These are phyloP conservation scores for Tilletia caries DNA, from an alignment of 1,284 basidiomycete genomes.

Conservation along the genomic window DNA sequence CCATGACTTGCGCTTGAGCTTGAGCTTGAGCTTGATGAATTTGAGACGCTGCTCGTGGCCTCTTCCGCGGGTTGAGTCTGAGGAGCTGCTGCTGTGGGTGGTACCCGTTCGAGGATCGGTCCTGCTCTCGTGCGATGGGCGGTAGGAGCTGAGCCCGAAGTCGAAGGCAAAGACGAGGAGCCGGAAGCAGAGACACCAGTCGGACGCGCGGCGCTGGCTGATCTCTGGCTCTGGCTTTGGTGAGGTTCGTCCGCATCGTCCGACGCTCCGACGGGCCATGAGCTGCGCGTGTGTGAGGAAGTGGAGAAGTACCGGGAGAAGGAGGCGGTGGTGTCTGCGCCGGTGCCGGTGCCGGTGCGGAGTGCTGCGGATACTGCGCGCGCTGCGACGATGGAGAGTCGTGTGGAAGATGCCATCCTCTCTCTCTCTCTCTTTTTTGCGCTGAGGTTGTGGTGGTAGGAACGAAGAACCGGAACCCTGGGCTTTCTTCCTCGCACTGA, in stretches of 20 bases:
- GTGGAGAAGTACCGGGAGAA: conserved; percentile 15
- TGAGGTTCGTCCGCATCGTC: conserved; percentile 13
- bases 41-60: background rate
- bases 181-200: too few species aligned
- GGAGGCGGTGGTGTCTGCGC: background rate
- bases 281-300: conserved; percentile 19
- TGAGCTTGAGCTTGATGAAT: background rate
- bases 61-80: background rate
- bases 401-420: too few species aligned
- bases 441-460: too few species aligned
- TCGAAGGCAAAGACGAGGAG: background rate
- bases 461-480: too few species aligned
- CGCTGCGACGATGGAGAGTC: too few species aligned
- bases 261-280: conserved; percentile 25
- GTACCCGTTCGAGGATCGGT: conserved; percentile 3
- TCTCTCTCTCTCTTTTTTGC: too few species aligned
- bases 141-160: background rate
- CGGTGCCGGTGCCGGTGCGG: background rate
- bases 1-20: background rate
- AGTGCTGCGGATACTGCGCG: background rate
- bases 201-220: too few species aligned
- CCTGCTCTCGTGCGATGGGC: conserved; percentile 1
- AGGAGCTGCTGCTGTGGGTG: background rate
- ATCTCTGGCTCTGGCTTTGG: background rate
- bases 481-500: too few species aligned